Percentiles rank a stretch among this genome's conserved stretches.
phyloP scores from a whole-genome alignment of 805 yeast genomes.

The Grigorovia humatica region DNA sequence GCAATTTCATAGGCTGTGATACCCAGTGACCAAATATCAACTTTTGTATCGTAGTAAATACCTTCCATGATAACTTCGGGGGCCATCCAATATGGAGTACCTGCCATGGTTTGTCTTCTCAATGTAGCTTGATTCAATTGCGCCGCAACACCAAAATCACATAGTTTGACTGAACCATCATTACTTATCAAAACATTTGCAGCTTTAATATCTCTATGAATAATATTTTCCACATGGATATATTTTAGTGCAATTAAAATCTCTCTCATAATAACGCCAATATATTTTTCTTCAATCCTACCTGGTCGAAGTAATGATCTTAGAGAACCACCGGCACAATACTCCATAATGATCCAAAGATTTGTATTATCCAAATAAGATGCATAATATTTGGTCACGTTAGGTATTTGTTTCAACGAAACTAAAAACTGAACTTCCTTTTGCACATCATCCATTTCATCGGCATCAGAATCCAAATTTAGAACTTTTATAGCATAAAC shows the following conservation, averaged over 20 bases:
- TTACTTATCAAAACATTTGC: constrained; percentile 86
- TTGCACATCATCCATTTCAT: constrained; percentile 91
- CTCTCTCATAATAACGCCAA: constrained; percentile 80
- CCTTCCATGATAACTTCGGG: constrained; percentile 96
- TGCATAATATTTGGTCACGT: constrained; percentile 87
- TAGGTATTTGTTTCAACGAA: constrained; percentile 75
- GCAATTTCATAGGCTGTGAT: constrained; percentile 90
- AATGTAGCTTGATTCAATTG: constrained; percentile 64
- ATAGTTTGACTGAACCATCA: constrained; percentile 81
- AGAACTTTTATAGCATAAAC: constrained; percentile 89
- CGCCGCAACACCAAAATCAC: constrained; percentile 99
- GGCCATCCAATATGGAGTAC: constrained; percentile 98
- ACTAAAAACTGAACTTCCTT: constrained; percentile 82
- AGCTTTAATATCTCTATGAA: constrained; percentile 93
- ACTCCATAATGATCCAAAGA: constrained; percentile 95
- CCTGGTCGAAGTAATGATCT: constrained; percentile 84
- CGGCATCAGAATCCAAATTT: constrained; percentile 84
- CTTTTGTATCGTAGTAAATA: constrained; percentile 75
- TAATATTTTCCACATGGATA: constrained; percentile 83
- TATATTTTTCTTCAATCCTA: constrained; percentile 70
- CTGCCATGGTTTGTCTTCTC: constrained; percentile 90
- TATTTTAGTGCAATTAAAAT: constrained; percentile 63
- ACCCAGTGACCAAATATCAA: constrained; percentile 96
- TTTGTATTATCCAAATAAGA: constrained; percentile 80
- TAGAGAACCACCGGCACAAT: constrained; percentile 92